Evolutionary conservation across 805 yeast genomes (phyloP).

Genomic region (Candida cerambycidarum): DNA sequence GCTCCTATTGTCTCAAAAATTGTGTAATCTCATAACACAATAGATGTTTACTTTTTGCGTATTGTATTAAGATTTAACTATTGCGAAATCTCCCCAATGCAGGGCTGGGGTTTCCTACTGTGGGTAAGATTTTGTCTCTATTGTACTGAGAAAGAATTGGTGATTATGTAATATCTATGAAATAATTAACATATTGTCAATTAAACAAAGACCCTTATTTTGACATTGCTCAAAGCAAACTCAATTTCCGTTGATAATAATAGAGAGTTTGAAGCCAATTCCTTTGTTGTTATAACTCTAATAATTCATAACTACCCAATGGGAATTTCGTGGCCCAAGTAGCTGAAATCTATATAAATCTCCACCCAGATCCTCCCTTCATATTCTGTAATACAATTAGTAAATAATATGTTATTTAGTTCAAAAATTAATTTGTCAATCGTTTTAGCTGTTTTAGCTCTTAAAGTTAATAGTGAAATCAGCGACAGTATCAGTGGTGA

Average conservation of each 20-base stretch:
- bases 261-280: not conserved
- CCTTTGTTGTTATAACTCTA: not conserved
- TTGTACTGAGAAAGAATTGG: not conserved
- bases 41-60: not conserved
- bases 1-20: not conserved
- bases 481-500: slow-evolving; percentile 1
- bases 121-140: not conserved
- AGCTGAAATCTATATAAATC: not conserved
- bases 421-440: slow-evolving; percentile 19
- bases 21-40: not conserved
- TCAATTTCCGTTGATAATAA: not conserved
- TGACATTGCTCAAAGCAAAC: not conserved
- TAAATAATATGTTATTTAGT: slow-evolving; percentile 18
- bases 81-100: not conserved
- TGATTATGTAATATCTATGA: not conserved
- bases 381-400: not conserved
- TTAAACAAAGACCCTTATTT: not conserved
- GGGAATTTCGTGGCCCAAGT: too few relatives aligned
- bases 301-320: too few relatives aligned
- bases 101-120: not conserved
- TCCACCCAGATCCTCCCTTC: not conserved
- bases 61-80: not conserved
- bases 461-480: slow-evolving; percentile 7
- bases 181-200: not conserved
- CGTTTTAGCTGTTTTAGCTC: slow-evolving; percentile 17